Base-by-base conservation (phyloP, 345 rosid species). In the Noccaea caerulescens region DNA sequence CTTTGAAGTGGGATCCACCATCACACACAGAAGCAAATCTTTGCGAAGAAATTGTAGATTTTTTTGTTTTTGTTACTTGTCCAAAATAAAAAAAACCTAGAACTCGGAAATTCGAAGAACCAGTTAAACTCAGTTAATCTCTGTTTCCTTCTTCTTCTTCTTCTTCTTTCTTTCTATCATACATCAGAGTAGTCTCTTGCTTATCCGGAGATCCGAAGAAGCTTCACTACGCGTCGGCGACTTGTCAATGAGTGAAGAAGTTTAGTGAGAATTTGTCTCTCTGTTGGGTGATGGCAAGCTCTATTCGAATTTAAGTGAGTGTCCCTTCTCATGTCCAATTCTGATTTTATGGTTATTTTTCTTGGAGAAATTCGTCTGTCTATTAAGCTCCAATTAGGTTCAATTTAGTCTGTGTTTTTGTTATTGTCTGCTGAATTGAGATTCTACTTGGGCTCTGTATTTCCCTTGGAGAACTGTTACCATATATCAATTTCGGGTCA, bases 271-370 rank as follows among this genome's bases (percentile, higher is more conserved):
- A 23, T 60, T 60, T 60, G 6, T 46, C 47, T 57, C 46, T 69
- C 6, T 5, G 25, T 47, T 46, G 57, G 14, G n/a, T 46, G 49
- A 58, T 58, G 57, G 12, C 53, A 47, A 58, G 49, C 27, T 1
- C 23, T 41, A 0, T 60, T 51, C 44, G 30, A 51, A 18, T 49
- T 30, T 60, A 60, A 30, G 68, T 60, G 44, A 71, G 68, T 71
- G 10, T 7, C 39, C 34, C 14, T 38, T 58, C 50, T 47, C 51
- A 59, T 50, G 39, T 25, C 20, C 10, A 14, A 47, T 36, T 58
- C 37, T 69, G 18, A 46, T 45, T 5, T 12, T 20, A 57, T n/a
- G 36, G 23, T 18, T 42, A 2, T 8, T 8, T 41, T 4, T 13
- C 23, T 14, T 55, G 12, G 8, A 52, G 0, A 6, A 0, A 6